Conservation (phyloP, 306 rosid species). For the Casuarina cunninghamiana region DNA sequence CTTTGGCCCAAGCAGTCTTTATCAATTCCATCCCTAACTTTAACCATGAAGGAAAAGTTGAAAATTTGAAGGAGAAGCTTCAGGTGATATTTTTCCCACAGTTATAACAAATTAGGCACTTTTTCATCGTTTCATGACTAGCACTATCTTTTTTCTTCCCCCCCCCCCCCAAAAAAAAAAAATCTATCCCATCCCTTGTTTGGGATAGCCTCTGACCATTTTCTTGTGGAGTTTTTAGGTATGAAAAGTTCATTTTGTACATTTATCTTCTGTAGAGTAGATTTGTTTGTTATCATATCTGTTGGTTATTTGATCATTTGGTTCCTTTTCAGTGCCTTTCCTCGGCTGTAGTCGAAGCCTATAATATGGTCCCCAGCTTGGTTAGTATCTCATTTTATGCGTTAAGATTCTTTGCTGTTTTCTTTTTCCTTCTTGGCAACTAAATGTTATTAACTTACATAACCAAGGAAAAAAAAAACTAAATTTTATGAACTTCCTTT, state of each 20-base stretch:
- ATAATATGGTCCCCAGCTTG: conserved; percentile 77
- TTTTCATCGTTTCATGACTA: conserved; percentile 1
- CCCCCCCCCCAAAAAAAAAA: background rate
- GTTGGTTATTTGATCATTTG: conserved; percentile 12
- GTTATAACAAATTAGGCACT: background rate
- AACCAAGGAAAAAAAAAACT: too few relatives aligned
- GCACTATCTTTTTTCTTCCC: background rate
- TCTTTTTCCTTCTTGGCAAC: background rate
- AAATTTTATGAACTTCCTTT: too few relatives aligned
- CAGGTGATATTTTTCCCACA: conserved; percentile 56
- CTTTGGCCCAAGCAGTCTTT: conserved; percentile 80
- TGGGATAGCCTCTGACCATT: background rate
- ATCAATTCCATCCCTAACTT: conserved; percentile 52
- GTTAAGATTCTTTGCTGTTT: conserved; percentile 7
- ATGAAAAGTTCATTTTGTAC: background rate
- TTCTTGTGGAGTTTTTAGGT: background rate
- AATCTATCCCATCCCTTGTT: background rate
- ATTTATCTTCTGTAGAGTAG: conserved; percentile 2
- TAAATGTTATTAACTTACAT: background rate
- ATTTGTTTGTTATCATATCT: conserved; percentile 5
- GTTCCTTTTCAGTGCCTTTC: conserved; percentile 54
- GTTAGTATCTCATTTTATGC: conserved; percentile 42
- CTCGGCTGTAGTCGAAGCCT: conserved; percentile 68
- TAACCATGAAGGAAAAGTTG: conserved; percentile 48
- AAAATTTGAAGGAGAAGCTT: conserved; percentile 64